A percentile compares a stretch with the other conserved stretches of the same genome.
These are phyloP conservation scores for Didymella arachidicola DNA, from an alignment of 2,329 filamentous ascomycete species.

Conservation along the genomic window DNA sequence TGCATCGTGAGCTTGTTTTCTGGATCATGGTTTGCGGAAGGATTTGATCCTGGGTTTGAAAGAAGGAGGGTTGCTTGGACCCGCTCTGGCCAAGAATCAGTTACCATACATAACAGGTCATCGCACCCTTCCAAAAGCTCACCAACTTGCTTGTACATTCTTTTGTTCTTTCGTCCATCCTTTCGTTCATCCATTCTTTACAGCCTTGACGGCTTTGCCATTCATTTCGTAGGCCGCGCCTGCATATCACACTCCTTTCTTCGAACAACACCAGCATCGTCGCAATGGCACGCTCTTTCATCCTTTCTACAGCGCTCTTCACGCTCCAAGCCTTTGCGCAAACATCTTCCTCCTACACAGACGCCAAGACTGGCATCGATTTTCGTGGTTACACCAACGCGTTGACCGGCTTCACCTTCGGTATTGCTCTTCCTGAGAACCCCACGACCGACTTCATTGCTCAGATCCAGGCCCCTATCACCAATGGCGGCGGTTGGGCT, in stretches of 20 bases:
- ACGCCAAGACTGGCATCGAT: constrained; percentile 44
- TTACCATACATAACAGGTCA: constrained; percentile 25
- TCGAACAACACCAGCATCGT: constrained; percentile 13
- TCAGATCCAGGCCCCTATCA: constrained; percentile 57
- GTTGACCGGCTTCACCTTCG: constrained; percentile 56
- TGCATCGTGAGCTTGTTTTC: constrained; percentile 24
- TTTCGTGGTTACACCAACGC: constrained; percentile 44
- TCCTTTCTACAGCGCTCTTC: constrained; percentile 38
- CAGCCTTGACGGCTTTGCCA: constrained; percentile 46
- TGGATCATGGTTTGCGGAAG: constrained; percentile 16
- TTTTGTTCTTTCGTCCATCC: constrained; percentile 23
- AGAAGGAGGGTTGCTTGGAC: constrained; percentile 34
- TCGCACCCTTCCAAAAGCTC: constrained; percentile 6
- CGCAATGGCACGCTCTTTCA: constrained; percentile 41
- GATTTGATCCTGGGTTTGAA: constrained; percentile 17
- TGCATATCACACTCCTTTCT: constrained; percentile 28
- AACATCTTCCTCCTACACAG: constrained; percentile 37
- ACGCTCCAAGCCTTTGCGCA: constrained; percentile 40
- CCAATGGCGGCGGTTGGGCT: constrained; percentile 59
- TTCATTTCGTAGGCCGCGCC: constrained; percentile 40
- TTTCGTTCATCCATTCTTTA: constrained; percentile 29
- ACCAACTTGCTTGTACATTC: constrained; percentile 24
- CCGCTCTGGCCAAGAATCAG: constrained; percentile 18
- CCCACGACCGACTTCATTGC: constrained; percentile 62
- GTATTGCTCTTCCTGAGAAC: constrained; percentile 60